A percentile compares a stretch with the other conserved stretches of the same genome.
Conservation (phyloP, 2,329 filamentous ascomycete species). For the Leptosphaerulina australis region DNA sequence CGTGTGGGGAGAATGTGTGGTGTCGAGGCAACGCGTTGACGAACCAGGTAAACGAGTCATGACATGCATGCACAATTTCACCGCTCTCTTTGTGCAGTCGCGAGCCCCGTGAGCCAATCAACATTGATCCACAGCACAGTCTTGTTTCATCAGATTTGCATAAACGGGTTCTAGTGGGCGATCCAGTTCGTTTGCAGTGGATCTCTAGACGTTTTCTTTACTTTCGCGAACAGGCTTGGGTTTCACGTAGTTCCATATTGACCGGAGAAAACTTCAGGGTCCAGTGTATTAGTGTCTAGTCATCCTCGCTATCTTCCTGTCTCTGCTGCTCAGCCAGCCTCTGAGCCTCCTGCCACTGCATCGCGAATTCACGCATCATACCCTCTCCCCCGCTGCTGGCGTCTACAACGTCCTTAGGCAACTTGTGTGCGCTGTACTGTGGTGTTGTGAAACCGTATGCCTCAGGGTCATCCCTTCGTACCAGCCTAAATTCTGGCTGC, state of each 20-base stretch:
- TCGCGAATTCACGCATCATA: constrained; percentile 71
- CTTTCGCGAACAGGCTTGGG: constrained; percentile 16
- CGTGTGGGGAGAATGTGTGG: constrained; percentile 5
- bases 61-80: constrained; percentile 10
- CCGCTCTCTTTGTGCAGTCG: constrained; percentile 3
- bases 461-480: constrained; percentile 84
- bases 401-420: constrained; percentile 89
- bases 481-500: constrained; percentile 78
- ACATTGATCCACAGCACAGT: not conserved
- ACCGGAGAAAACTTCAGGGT: constrained; percentile 15
- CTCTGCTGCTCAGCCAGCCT: constrained; percentile 51
- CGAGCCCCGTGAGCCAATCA: constrained; percentile 8
- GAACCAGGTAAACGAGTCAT: constrained; percentile 8
- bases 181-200: constrained; percentile 17
- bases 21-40: constrained; percentile 5
- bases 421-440: constrained; percentile 92
- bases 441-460: constrained; percentile 84
- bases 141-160: constrained; percentile 15
- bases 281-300: constrained; percentile 24
- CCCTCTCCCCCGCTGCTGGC: constrained; percentile 66
- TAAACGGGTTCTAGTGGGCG: constrained; percentile 13
- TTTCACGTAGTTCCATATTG: constrained; percentile 17
- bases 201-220: constrained; percentile 1
- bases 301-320: constrained; percentile 48
- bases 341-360: constrained; percentile 55